Conservation (phyloP, 805 yeast genomes). For the Schwanniomyces sp. region DNA sequence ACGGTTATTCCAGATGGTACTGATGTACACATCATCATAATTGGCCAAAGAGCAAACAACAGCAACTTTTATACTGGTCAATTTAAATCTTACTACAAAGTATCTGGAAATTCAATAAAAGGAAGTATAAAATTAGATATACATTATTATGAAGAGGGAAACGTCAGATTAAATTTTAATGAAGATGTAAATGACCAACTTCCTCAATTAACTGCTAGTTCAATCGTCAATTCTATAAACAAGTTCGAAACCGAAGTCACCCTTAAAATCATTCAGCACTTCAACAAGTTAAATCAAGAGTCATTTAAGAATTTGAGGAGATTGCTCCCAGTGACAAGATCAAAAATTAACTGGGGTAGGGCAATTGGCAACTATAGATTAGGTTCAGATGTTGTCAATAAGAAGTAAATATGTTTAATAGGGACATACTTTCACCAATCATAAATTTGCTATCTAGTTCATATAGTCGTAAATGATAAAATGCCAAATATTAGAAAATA, state of each 20-base stretch:
- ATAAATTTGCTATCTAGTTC: background rate
- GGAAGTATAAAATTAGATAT: slow-evolving; percentile 71
- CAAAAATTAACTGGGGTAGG: slow-evolving; percentile 93
- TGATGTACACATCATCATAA: slow-evolving; percentile 51
- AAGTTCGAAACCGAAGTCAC: slow-evolving; percentile 62
- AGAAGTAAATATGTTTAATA: slow-evolving; percentile 12
- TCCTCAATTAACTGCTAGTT: slow-evolving; percentile 22
- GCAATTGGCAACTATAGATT: slow-evolving; percentile 87
- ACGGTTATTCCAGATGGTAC: slow-evolving; percentile 38
- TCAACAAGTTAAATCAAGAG: slow-evolving; percentile 71
- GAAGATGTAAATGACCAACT: slow-evolving; percentile 28
- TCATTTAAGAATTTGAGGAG: slow-evolving; percentile 85
- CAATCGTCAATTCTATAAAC: slow-evolving; percentile 48
- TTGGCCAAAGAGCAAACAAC: slow-evolving; percentile 72
- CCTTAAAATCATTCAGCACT: slow-evolving; percentile 56
- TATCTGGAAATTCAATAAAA: slow-evolving; percentile 29
- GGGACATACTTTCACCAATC: background rate
- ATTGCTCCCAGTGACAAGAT: slow-evolving; percentile 86
- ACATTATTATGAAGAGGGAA: slow-evolving; percentile 96
- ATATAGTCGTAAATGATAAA: background rate
- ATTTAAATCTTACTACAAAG: slow-evolving; percentile 72
- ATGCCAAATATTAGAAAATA: background rate
- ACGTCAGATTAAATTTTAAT: slow-evolving; percentile 67
- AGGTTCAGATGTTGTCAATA: slow-evolving; percentile 71
- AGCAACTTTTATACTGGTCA: slow-evolving; percentile 86